Percentiles rank a stretch among this genome's conserved stretches.
phyloP scores from a whole-genome alignment of 768 basidiomycete genomes.

The Mycena alexandri region DNA sequence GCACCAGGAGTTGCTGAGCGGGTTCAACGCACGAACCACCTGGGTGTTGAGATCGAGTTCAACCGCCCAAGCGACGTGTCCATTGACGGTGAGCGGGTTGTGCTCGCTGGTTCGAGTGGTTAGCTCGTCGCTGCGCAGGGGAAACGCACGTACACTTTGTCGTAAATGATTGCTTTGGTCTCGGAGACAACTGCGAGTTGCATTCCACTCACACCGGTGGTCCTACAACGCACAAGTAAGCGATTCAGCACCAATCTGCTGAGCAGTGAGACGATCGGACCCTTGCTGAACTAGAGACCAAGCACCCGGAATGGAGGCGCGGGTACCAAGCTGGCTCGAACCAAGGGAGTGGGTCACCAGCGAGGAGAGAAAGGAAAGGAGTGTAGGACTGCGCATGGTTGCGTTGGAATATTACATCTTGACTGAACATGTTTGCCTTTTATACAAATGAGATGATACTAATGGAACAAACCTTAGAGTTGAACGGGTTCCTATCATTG shows the following conservation, averaged over 20 bases:
- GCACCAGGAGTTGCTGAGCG: constrained; percentile 59
- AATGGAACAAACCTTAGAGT: background rate
- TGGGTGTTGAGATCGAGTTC: constrained; percentile 58
- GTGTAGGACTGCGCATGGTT: constrained; percentile 3
- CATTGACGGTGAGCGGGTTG: constrained; percentile 56
- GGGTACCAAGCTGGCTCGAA: constrained; percentile 13
- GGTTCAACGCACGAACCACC: constrained; percentile 48
- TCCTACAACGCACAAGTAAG: constrained; percentile 21
- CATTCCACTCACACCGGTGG: constrained; percentile 41
- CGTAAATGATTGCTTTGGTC: constrained; percentile 41
- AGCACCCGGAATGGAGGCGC: constrained; percentile 28
- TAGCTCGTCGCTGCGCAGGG: background rate
- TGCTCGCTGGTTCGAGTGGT: constrained; percentile 41
- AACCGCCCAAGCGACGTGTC: constrained; percentile 61
- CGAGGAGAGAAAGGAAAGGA: background rate
- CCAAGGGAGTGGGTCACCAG: background rate
- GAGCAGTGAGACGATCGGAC: background rate
- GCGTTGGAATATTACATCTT: background rate
- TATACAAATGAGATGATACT: background rate
- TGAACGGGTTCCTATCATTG: background rate
- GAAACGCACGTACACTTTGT: constrained; percentile 37
- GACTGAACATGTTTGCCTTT: background rate
- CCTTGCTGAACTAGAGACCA: constrained; percentile 34
- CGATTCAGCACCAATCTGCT: too few relatives aligned
- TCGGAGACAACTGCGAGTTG: constrained; percentile 41